Evolutionary conservation across 2,329 filamentous ascomycete species (phyloP), one percentile per base, ranked within the genome.

Genomic region (Fusarium ambrosium): DNA sequence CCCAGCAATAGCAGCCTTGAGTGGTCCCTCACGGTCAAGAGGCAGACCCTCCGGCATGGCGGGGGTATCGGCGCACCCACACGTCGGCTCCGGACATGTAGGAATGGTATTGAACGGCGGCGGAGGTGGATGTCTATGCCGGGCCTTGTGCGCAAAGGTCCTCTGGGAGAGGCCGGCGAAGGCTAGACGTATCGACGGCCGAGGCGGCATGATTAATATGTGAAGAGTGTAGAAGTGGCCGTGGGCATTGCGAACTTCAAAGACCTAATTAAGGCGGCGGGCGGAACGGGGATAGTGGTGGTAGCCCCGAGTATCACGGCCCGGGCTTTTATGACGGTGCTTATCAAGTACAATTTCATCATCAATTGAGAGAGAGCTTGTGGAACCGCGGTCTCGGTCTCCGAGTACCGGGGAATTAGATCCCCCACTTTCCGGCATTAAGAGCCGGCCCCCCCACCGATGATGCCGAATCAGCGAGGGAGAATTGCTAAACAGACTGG

Each of bases 1-100:
- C 1, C 88, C 86, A 2, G 93, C 87, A 84, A 98, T 95, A 7
- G 93, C 92, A 14, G 94, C 94, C 79, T 93, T 92, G 51, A 98
- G 85, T 20, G 89, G 87, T 43, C 89, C 89, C 70, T 90, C 88
- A 77, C 89, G 87, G 80, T 98, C 95, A 63, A 98, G 95, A 24
- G 92, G 90, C 18, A 97, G 87, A 4, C 90, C 92, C 9, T 88
- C 84, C 1, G 92, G 92, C 84, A 93, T 88, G 14, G 83, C 75
- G 0, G 93, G 91, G 64, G 87, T 92, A 2, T 89, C 84, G n/a
- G 92, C 89, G 83, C 95, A 98, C 14, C 87, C 82, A 83, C 95
- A 98, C 73, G 91, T 94, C 73, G 95, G 91, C 39, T 91, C 87
- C 3, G 95, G 95, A 80, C 95, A 98, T 62, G 85, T 84, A 65